Conservation (phyloP, 2,329 filamentous ascomycete species). For the Erysiphe pisi region DNA sequence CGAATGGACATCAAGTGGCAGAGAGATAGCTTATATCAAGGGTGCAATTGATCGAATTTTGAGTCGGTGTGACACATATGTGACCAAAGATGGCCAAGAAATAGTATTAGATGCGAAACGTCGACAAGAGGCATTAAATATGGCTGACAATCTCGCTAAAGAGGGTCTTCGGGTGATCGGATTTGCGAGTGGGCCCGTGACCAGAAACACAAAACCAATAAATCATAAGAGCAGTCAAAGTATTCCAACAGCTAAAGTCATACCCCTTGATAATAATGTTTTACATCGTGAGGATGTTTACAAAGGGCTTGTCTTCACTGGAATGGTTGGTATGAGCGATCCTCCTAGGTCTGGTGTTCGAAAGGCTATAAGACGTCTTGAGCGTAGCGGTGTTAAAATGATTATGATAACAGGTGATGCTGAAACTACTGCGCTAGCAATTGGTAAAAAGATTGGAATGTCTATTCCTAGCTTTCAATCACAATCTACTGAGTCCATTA, state of each 20-base stretch:
- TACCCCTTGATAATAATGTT: conserved; percentile 32
- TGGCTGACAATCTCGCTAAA: conserved; percentile 75
- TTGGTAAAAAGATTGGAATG: conserved; percentile 94
- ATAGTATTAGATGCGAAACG: conserved; percentile 69
- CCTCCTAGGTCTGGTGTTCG: conserved; percentile 84
- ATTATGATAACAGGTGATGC: conserved; percentile 99
- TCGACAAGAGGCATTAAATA: conserved; percentile 62
- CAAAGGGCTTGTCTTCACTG: conserved; percentile 74
- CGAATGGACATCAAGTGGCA: conserved; percentile 37
- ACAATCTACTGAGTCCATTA: conserved; percentile 46
- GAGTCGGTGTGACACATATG: conserved; percentile 77
- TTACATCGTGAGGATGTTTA: conserved; percentile 62
- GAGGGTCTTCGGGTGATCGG: conserved; percentile 84
- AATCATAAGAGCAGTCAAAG: conserved; percentile 39
- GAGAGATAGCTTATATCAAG: conserved; percentile 87
- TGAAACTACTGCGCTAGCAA: conserved; percentile 86
- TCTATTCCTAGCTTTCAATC: conserved; percentile 51
- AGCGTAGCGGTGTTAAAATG: conserved; percentile 89
- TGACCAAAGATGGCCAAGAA: conserved; percentile 76
- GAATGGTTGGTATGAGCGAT: conserved; percentile 93
- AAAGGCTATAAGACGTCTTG: conserved; percentile 74
- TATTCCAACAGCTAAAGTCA: conserved; percentile 42
- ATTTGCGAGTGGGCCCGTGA: conserved; percentile 73
- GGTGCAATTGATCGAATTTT: conserved; percentile 83
- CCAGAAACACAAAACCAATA: conserved; percentile 41